Conservation (phyloP, 257 asterid species). For the Schizonepeta tenuifolia region DNA sequence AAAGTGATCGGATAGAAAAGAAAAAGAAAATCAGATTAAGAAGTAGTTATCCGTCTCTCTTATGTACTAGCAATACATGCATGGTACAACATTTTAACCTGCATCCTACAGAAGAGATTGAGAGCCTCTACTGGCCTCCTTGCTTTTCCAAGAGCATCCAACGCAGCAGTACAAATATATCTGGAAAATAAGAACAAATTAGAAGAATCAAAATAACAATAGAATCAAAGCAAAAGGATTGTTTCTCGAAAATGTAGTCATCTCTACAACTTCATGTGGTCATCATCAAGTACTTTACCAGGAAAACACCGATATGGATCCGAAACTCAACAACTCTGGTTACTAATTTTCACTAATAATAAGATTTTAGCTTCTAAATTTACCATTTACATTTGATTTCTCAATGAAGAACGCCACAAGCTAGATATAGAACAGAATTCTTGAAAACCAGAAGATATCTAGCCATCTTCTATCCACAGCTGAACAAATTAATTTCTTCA, state of each 20-base stretch:
- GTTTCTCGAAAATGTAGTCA: background rate
- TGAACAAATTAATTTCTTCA: background rate
- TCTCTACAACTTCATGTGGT: constrained; percentile 22
- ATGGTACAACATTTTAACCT: constrained; percentile 49
- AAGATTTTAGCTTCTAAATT: background rate
- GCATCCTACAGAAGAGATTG: constrained; percentile 79
- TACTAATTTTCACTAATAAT: background rate
- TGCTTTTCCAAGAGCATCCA: constrained; percentile 88
- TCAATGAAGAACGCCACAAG: background rate
- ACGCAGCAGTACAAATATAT: constrained; percentile 75
- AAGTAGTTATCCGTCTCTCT: constrained; percentile 2
- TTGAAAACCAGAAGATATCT: background rate
- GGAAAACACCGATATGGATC: background rate
- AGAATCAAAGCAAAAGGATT: background rate
- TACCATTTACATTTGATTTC: constrained; percentile 1
- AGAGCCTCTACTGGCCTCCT: constrained; percentile 95
- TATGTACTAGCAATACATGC: constrained; percentile 22
- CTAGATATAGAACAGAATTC: constrained; percentile 12
- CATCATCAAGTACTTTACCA: constrained; percentile 19
- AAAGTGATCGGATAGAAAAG: constrained; percentile 12
- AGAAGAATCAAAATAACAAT: constrained; percentile 15
- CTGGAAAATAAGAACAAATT: constrained; percentile 43
- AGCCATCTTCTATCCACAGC: constrained; percentile 14
- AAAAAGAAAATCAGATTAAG: constrained; percentile 20
- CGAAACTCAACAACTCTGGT: background rate